These are phyloP conservation scores for Chondrostereum purpureum DNA, from an alignment of 1,284 basidiomycete species.

Conservation along the genomic window DNA sequence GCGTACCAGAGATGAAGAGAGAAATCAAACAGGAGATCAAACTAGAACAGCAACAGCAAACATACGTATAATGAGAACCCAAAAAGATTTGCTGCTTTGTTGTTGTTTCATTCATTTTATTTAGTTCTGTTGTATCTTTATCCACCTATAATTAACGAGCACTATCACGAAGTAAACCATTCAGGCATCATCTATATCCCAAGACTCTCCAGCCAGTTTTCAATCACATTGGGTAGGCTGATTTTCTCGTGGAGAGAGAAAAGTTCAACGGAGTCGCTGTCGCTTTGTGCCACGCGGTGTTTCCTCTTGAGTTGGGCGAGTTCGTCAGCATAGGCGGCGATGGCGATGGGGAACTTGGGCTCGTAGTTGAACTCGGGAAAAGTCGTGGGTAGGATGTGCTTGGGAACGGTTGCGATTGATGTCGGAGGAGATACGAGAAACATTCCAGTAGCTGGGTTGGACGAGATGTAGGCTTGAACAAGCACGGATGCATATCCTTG, in stretches of 20 bases:
- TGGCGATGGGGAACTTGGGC: conserved; percentile 55
- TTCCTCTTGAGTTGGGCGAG: conserved; percentile 25
- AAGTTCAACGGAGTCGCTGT: conserved; percentile 30
- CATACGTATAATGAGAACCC: no score
- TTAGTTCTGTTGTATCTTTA: no score
- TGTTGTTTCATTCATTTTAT: not conserved
- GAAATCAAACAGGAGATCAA: conserved; percentile 19
- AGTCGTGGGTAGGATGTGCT: conserved; percentile 30
- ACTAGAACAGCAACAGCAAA: conserved; percentile 14
- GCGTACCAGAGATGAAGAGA: conserved; percentile 34
- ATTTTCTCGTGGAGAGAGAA: conserved; percentile 27
- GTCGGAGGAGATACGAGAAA: conserved; percentile 54
- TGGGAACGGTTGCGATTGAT: conserved; percentile 29
- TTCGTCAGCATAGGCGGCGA: conserved; percentile 34
- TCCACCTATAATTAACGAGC: no score
- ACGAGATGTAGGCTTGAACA: conserved; percentile 62
- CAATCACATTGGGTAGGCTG: conserved; percentile 26
- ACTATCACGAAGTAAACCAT: no score
- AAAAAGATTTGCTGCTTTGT: no score
- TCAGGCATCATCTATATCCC: no score
- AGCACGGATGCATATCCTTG: conserved; percentile 45
- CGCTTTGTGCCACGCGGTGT: conserved; percentile 31
- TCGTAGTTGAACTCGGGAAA: conserved; percentile 54
- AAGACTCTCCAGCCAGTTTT: conserved; percentile 39
- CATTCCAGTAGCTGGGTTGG: conserved; percentile 53